Evolutionary conservation across 768 basidiomycete species (phyloP), one percentile per base, ranked within the genome.

Genomic region (Pisolithus sp.): DNA sequence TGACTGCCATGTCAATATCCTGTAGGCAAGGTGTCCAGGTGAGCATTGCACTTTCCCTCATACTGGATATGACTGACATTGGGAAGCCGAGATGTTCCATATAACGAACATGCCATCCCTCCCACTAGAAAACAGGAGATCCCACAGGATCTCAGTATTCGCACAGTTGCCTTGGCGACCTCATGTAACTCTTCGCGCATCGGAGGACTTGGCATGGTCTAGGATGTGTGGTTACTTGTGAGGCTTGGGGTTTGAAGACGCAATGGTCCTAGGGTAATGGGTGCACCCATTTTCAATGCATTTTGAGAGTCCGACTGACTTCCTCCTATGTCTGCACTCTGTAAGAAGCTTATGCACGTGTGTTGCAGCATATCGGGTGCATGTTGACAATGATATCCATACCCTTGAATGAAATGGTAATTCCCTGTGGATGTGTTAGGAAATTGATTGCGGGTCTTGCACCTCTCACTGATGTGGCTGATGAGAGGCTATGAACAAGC

Each of bases 1-100:
- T 57, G 12, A 78, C 72, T 23, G 77, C 66, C 3, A 79, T 62
- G 52, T 79, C 77, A 9, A 77, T 63, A 54, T 79, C 78, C 77
- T 78, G 51, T 43, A 52, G 39, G 42, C 7, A n/a, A 15, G 42
- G 30, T 41, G 10, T 17, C 8, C 21, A 44, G 23, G 30, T 45
- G 21, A 37, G 38, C 18, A 26, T 18, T 17, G 2, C 7, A 31
- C 20, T 18, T 24, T 17, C 5, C 10, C 9, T 23, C 8, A 24
- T n/a, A 21, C 44, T 18, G 5, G 18, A 37, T 7, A 7, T 21
- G 13, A 37, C 71, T 41, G 21, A 76, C 75, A 36, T 68, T 66
- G 7, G 73, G 73, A 5, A 59, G 62, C 7, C 74, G 59, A 18
- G 59, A 43, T 55, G 67, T 73, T 5, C 74, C 75, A 24, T 71